Percentiles rank a stretch among this genome's conserved stretches.
These are phyloP conservation scores for Starmera quercuum DNA, from an alignment of 805 yeast species.

Conservation along the genomic window DNA sequence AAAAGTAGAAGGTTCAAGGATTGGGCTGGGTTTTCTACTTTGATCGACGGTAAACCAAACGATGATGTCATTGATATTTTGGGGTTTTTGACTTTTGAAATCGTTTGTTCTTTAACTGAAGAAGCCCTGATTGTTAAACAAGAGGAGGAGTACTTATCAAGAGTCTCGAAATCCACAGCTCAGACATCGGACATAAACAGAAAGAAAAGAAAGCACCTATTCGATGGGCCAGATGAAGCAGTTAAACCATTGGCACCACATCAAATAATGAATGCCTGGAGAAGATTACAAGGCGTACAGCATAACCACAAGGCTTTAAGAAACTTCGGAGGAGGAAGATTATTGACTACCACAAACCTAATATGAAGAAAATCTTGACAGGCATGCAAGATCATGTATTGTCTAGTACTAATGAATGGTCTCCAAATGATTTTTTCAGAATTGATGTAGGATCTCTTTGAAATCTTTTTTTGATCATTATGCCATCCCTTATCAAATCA, in stretches of 20 bases:
- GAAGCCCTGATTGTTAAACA: slow-evolving; percentile 77
- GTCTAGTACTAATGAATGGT: background rate
- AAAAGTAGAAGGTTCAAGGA: slow-evolving; percentile 92
- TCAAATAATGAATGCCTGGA: slow-evolving; percentile 87
- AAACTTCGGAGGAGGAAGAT: slow-evolving; percentile 51
- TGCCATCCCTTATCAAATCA: slow-evolving; percentile 1
- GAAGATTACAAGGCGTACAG: slow-evolving; percentile 56
- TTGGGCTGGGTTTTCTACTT: slow-evolving; percentile 84
- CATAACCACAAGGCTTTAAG: slow-evolving; percentile 57
- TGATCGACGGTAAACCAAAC: slow-evolving; percentile 86
- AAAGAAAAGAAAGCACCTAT: slow-evolving; percentile 51
- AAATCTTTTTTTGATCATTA: slow-evolving; percentile 1
- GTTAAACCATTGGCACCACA: slow-evolving; percentile 70
- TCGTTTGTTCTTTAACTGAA: slow-evolving; percentile 91
- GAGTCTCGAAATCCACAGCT: slow-evolving; percentile 13
- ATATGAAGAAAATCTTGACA: slow-evolving; percentile 3
- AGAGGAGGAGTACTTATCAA: slow-evolving; percentile 47
- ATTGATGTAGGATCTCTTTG: background rate
- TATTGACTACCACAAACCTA: slow-evolving; percentile 25
- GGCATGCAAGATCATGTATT: background rate
- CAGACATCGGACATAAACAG: slow-evolving; percentile 26
- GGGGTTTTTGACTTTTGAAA: slow-evolving; percentile 93
- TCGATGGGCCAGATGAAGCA: slow-evolving; percentile 84
- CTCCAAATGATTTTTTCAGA: background rate
- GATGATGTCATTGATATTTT: slow-evolving; percentile 95